phyloP scores from a whole-genome alignment of 2,329 filamentous ascomycete species.

The Fusarium subtropicale region DNA sequence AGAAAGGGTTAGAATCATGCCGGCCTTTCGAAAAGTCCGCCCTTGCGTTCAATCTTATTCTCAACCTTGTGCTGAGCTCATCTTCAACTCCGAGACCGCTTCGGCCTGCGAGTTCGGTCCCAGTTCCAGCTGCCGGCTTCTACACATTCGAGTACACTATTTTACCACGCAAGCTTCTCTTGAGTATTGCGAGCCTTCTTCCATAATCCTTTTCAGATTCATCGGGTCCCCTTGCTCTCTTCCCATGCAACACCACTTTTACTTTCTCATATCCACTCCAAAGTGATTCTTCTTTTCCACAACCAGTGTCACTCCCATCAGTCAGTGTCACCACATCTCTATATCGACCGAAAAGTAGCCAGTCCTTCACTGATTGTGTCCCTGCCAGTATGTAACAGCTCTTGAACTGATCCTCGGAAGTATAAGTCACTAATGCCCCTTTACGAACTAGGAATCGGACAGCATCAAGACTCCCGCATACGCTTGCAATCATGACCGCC shows the following conservation, averaged over 20 bases:
- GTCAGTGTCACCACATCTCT: background rate
- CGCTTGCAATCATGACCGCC: slow-evolving; percentile 21
- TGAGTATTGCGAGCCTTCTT: background rate
- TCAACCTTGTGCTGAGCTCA: background rate
- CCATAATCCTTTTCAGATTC: background rate
- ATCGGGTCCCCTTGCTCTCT: background rate
- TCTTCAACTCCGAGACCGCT: background rate
- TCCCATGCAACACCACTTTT: background rate
- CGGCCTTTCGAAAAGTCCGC: too few species aligned
- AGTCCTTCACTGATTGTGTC: background rate
- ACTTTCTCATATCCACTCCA: background rate
- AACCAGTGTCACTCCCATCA: too few species aligned
- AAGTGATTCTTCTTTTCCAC: accelerated
- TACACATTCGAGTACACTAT: background rate
- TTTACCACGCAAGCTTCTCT: background rate
- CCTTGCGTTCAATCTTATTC: too few species aligned
- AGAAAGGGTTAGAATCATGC: background rate
- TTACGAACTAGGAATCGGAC: background rate
- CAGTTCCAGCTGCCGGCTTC: accelerated
- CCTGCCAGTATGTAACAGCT: background rate
- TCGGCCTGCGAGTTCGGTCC: background rate
- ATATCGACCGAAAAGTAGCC: background rate
- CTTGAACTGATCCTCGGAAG: accelerated
- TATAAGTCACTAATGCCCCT: background rate
- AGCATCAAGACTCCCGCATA: slow-evolving; percentile 6